phyloP scores from a whole-genome alignment of 495 filamentous ascomycete genomes.

The Penicillium fimorum region DNA sequence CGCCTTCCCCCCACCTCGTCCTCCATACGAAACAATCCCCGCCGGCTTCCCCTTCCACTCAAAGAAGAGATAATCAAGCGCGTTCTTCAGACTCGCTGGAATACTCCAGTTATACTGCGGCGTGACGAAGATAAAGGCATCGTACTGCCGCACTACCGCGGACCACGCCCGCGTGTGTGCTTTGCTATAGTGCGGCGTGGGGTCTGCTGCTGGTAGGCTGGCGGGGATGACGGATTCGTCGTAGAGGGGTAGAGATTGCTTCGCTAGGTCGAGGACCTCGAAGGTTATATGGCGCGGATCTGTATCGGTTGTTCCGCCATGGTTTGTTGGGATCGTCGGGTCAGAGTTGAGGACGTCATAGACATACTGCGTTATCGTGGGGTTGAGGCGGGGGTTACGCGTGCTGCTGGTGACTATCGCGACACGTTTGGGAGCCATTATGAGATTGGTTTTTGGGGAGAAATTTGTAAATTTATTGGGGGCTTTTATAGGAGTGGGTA shows the following conservation, averaged over 20 bases:
- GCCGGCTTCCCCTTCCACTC: conserved; percentile 62
- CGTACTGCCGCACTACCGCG: conserved; percentile 41
- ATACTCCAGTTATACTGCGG: conserved; percentile 57
- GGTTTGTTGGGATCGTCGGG: conserved; percentile 23
- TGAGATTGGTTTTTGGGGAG: background rate
- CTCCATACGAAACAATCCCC: conserved; percentile 55
- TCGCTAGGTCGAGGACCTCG: conserved; percentile 46
- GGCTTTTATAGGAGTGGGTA: background rate
- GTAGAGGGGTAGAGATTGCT: conserved; percentile 57
- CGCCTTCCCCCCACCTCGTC: conserved; percentile 45
- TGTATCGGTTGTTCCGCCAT: conserved; percentile 12
- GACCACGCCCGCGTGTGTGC: conserved; percentile 52
- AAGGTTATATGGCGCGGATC: conserved; percentile 25
- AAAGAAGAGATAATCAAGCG: conserved; percentile 58
- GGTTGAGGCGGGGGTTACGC: conserved; percentile 27
- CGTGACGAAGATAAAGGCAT: conserved; percentile 58
- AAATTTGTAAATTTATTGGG: no score
- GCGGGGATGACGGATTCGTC: conserved; percentile 52
- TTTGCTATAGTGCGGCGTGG: conserved; percentile 42
- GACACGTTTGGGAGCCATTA: conserved; percentile 24
- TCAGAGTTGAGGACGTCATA: conserved; percentile 25
- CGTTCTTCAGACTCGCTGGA: conserved; percentile 58
- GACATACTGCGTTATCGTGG: conserved; percentile 29
- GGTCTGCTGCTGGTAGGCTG: conserved; percentile 39
- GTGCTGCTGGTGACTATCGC: conserved; percentile 33